Conservation (phyloP, 2,329 filamentous ascomycete genomes). For the Cladophialophora exuberans region DNA sequence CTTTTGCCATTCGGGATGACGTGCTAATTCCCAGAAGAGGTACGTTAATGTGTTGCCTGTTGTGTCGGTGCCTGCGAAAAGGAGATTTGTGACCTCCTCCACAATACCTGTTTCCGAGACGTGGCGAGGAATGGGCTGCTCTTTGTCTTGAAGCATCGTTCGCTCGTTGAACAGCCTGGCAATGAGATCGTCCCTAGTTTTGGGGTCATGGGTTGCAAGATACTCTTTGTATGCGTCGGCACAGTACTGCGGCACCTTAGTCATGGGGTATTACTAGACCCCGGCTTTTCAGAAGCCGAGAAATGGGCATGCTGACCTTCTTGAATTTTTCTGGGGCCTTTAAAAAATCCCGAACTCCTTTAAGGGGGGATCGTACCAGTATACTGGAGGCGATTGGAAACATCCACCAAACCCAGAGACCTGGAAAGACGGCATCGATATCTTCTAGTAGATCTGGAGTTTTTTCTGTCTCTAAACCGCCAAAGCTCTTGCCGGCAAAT, state of each 20-base stretch:
- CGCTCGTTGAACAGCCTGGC: conserved; percentile 3
- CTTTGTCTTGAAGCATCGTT: neutral
- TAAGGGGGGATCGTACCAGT: neutral
- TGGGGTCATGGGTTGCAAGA: neutral
- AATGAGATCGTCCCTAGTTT: conserved; percentile 8
- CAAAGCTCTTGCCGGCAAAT: conserved; percentile 8
- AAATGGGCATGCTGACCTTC: neutral
- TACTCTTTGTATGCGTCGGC: neutral
- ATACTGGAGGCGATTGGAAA: neutral
- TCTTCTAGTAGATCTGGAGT: neutral
- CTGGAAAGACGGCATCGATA: neutral
- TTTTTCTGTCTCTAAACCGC: conserved; percentile 3
- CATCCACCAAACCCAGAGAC: neutral
- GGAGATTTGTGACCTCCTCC: conserved; percentile 8
- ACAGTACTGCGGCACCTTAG: conserved; percentile 10
- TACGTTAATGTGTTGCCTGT: conserved; percentile 36
- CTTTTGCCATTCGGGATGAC: conserved; percentile 35
- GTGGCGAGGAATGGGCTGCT: neutral
- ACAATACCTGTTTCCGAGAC: conserved; percentile 4
- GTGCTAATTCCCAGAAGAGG: conserved; percentile 41
- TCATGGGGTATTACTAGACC: too few species aligned
- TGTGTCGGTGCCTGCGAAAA: conserved; percentile 16
- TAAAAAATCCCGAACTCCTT: neutral
- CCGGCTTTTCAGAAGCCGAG: too few species aligned
- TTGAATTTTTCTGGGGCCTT: neutral